Percentiles rank a stretch among this genome's conserved stretches.
Conservation (phyloP, 129 eudicot species). For the Arctium minus region DNA sequence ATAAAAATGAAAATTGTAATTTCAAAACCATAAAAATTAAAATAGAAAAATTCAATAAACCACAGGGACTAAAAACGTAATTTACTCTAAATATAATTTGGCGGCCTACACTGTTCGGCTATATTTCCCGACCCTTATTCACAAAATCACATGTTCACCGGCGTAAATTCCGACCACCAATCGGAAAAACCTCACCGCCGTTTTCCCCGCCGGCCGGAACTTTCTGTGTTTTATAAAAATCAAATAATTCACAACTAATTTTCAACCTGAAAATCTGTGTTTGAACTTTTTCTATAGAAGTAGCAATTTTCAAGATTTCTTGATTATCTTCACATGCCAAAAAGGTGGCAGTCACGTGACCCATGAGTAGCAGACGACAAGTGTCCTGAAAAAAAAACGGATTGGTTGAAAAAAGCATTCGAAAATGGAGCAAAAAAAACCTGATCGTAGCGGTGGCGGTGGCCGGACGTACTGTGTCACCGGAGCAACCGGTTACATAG, state of each 20-base stretch:
- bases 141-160: not conserved
- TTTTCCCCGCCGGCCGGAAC: too few species aligned
- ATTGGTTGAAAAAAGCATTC: not conserved
- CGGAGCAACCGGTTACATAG: conserved; percentile 87
- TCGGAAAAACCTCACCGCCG: not conserved
- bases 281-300: too few species aligned
- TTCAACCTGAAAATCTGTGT: too few species aligned
- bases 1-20: too few species aligned
- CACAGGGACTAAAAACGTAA: too few species aligned
- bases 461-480: conserved; percentile 67
- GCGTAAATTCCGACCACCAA: not conserved
- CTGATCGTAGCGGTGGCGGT: not conserved
- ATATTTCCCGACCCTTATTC: not conserved
- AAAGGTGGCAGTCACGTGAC: not conserved
- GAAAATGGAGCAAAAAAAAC: conserved; percentile 12
- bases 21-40: too few species aligned
- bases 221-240: too few species aligned
- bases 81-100: not conserved
- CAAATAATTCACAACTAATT: too few species aligned
- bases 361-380: not conserved
- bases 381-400: not conserved
- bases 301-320: too few species aligned
- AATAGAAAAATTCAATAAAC: too few species aligned
- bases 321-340: not conserved
- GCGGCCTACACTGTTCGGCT: not conserved